phyloP scores from a whole-genome alignment of 2,329 filamentous ascomycete genomes.

The Claviceps arundinis region DNA sequence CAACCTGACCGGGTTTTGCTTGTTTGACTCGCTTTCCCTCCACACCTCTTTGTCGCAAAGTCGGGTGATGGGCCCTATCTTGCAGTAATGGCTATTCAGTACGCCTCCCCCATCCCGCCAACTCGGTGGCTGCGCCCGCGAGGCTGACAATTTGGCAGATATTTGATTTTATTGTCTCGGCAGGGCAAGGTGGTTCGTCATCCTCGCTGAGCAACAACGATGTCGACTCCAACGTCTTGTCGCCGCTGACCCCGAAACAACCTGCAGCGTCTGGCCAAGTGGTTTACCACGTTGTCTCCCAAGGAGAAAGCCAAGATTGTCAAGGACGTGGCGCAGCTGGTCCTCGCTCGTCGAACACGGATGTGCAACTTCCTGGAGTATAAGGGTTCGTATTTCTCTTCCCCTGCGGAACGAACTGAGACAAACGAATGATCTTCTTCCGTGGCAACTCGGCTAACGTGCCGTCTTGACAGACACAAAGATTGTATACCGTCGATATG shows the following conservation, averaged over 20 bases:
- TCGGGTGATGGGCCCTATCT: constrained; percentile 10
- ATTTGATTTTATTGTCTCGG: constrained; percentile 90
- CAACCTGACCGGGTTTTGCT: neutral
- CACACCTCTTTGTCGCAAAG: constrained; percentile 4
- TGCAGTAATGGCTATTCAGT: constrained; percentile 32
- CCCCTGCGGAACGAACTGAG: neutral
- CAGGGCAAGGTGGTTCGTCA: constrained; percentile 94
- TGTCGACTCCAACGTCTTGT: neutral
- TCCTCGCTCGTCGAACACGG: constrained; percentile 85
- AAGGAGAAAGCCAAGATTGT: constrained; percentile 99
- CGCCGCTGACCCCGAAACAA: constrained; percentile 4
- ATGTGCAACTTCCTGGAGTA: constrained; percentile 99
- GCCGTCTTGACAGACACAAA: constrained; percentile 60
- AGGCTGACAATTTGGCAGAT: constrained; percentile 41
- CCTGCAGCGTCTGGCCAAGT: constrained; percentile 84
- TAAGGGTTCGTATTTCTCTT: constrained; percentile 52
- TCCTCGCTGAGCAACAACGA: constrained; percentile 4
- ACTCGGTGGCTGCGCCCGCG: neutral
- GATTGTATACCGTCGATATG: constrained; percentile 96
- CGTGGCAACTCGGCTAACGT: constrained; percentile 1
- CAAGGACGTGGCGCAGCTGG: constrained; percentile 97
- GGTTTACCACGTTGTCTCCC: constrained; percentile 95
- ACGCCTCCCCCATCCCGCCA: constrained; percentile 11
- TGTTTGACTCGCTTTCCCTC: neutral
- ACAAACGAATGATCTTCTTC: too few species aligned